These are phyloP conservation scores for Saprolegnia parasitica DNA, from an alignment of 352 stramenopile species.

Conservation along the genomic window DNA sequence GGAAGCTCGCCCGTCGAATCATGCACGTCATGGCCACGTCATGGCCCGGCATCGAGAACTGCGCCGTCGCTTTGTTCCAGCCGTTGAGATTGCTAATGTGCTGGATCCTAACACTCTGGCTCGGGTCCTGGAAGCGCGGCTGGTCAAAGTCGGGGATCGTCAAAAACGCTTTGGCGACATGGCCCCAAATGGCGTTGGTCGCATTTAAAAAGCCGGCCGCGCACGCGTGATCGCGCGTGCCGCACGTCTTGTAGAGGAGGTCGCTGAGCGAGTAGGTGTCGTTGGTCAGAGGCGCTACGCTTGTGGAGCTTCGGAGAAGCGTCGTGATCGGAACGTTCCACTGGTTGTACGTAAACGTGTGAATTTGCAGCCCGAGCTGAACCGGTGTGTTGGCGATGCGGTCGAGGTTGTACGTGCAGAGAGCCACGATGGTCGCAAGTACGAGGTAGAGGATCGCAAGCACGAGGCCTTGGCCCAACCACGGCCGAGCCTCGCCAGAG, in stretches of 20 bases:
- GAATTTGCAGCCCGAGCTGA: constrained; percentile 28
- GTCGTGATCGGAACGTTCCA: constrained; percentile 30
- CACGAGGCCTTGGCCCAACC: neutral
- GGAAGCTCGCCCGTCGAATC: constrained; percentile 28
- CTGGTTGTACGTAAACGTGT: constrained; percentile 29
- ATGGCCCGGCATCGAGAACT: constrained; percentile 28
- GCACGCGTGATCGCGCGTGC: constrained; percentile 18
- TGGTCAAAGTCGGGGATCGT: constrained; percentile 30
- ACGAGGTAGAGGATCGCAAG: constrained; percentile 7
- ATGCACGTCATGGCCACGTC: constrained; percentile 29
- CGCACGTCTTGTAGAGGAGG: constrained; percentile 31
- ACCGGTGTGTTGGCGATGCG: constrained; percentile 30
- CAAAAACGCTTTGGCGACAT: constrained; percentile 27
- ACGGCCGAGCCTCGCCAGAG: constrained; percentile 28
- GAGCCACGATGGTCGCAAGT: constrained; percentile 26
- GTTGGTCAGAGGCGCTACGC: neutral
- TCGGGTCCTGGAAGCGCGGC: constrained; percentile 19
- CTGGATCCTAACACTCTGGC: constrained; percentile 24
- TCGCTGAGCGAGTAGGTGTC: constrained; percentile 30
- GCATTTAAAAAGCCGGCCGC: constrained; percentile 25
- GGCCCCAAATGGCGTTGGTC: constrained; percentile 25
- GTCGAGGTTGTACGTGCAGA: constrained; percentile 31
- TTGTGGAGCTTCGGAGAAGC: constrained; percentile 27
- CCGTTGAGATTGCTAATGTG: constrained; percentile 24
- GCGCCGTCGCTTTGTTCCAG: constrained; percentile 31